Evolutionary conservation across 768 basidiomycete genomes (phyloP), one percentile per base, ranked within the genome.

Genomic region (Hebeloma cylindrosporum): DNA sequence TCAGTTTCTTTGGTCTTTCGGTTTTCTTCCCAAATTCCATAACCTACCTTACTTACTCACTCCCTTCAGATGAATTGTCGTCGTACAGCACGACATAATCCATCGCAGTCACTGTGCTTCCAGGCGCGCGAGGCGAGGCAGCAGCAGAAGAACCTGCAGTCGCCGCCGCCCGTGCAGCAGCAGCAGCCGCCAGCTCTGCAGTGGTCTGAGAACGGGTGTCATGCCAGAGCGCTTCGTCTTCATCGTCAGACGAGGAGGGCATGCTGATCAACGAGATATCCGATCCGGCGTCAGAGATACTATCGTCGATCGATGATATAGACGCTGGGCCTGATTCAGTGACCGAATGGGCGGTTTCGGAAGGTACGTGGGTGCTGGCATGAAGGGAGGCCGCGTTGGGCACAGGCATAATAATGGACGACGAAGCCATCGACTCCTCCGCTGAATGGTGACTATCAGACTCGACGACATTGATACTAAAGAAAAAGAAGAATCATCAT

Each of bases 81-180:
- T 87, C 87, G 51, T 85, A 88, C 46, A 88, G 61, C 44, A 89
- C 70, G 10, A 88, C 84, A 56, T 85, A 89, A 49, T 88, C 85
- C 51, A 75, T 62, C 18, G 54, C 55, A 13, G 50, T 28, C 4
- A 47, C 30, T 29, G 50, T 29, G 39, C 18, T 47, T 1, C 20
- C 30, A 27, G 35, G 40, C 25, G 23, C 20, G 16, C 22, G 11
- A 11, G 29, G 11, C 7, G 41, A 27, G 8, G 42, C 32, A 39
- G 50, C 21, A 27, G 56, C 44, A 33, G 27, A 13, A 2, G 45
- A 14, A n/a, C 37, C 42, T 29, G 48, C 48, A 32, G 53, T 40
- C n/a, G 47, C 54, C 16, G 48, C 40, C 14, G n/a, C n/a, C n/a
- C n/a, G 13, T 2, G 45, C 20, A n/a, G 41, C 42, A 32, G 48